These are phyloP conservation scores for Nakazawaea holstii DNA, from an alignment of 805 yeast genomes.

Conservation along the genomic window DNA sequence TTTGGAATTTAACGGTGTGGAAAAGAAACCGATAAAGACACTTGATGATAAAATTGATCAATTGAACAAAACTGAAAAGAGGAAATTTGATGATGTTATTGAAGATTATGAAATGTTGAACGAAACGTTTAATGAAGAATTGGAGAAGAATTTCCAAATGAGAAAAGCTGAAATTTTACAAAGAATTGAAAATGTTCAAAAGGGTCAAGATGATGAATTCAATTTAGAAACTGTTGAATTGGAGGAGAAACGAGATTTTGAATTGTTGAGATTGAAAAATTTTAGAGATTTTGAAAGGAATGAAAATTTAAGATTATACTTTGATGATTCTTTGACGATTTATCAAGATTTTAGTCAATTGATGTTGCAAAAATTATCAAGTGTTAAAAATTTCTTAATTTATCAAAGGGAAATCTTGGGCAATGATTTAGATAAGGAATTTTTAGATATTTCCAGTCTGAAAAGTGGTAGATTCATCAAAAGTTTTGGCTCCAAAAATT, in stretches of 20 bases:
- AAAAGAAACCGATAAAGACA: too few species aligned
- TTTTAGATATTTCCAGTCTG: neutral
- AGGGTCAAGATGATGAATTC: neutral
- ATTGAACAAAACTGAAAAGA: neutral
- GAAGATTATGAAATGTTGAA: neutral
- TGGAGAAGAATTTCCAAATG: neutral
- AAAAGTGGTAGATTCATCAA: constrained; percentile 1
- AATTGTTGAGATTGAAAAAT: neutral
- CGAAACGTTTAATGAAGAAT: neutral
- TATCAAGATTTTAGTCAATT: neutral
- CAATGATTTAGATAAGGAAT: constrained; percentile 1
- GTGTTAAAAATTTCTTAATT: constrained; percentile 2
- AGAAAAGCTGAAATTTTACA: neutral
- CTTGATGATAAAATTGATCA: too few species aligned
- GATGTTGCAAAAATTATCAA: neutral
- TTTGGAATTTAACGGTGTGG: neutral
- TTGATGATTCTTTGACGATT: neutral
- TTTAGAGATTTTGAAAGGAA: neutral
- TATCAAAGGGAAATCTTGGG: constrained; percentile 2
- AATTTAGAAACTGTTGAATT: neutral
- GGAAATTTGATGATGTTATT: neutral
- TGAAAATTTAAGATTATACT: constrained; percentile 5
- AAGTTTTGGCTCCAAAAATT: neutral
- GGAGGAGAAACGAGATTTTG: constrained; percentile 6
- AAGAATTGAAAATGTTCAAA: neutral